Evolutionary conservation across 768 basidiomycete genomes (phyloP).

Genomic region (Boletus sp.): DNA sequence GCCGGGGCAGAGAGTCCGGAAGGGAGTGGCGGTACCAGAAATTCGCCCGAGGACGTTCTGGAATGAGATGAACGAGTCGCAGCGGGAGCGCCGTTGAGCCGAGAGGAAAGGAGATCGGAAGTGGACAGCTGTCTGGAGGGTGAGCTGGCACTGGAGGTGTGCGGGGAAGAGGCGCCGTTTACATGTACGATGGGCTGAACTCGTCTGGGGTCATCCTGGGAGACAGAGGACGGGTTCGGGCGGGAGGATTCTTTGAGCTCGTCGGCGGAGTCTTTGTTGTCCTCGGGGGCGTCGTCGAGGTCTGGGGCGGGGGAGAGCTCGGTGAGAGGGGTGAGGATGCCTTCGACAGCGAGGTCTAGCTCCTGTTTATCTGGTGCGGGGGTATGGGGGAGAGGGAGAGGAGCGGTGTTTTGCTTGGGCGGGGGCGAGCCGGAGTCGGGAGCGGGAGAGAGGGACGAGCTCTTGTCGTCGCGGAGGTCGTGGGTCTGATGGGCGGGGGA

Average conservation of each 20-base stretch:
- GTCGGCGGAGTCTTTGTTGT: conserved; percentile 37
- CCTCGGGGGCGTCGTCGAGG: conserved; percentile 41
- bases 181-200: conserved; percentile 14
- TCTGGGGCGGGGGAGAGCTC: conserved; percentile 71
- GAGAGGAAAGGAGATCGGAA: conserved; percentile 21
- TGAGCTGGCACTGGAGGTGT: conserved; percentile 16
- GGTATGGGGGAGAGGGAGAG: conserved; percentile 18
- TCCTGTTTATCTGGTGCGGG: conserved; percentile 30
- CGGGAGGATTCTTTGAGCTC: conserved; percentile 23
- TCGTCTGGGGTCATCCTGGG: conserved; percentile 21
- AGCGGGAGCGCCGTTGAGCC: conserved; percentile 19
- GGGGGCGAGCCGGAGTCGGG: conserved; percentile 45
- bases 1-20: conserved; percentile 18
- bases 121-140: conserved; percentile 24
- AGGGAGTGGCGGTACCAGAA: conserved; percentile 30
- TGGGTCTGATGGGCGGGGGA: conserved; percentile 14
- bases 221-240: conserved; percentile 15
- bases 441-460: conserved; percentile 57
- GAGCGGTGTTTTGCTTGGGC: conserved; percentile 20
- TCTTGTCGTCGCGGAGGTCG: conserved; percentile 39
- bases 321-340: conserved; percentile 67
- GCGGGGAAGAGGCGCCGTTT: conserved; percentile 24
- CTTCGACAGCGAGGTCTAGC: conserved; percentile 39
- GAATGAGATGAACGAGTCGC: conserved; percentile 28
- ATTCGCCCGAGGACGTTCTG: conserved; percentile 27